phyloP scores from a whole-genome alignment of 495 filamentous ascomycete genomes.

The Talaromyces ruber region DNA sequence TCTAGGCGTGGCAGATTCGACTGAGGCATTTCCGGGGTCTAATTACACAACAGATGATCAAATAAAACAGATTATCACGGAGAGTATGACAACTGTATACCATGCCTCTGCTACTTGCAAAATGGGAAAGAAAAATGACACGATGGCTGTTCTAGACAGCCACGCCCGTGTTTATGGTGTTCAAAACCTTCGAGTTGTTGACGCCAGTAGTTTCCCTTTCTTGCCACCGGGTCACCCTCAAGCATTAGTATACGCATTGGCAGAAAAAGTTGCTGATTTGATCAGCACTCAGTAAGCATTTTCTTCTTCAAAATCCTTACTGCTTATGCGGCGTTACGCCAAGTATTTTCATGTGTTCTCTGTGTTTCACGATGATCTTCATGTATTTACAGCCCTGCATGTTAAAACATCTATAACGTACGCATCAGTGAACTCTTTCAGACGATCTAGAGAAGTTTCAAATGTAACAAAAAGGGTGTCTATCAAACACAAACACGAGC shows the following conservation, averaged over 20 bases:
- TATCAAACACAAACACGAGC: too few species aligned
- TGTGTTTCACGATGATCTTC: too few species aligned
- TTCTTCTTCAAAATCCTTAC: neutral
- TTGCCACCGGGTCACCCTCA: constrained; percentile 48
- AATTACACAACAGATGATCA: constrained; percentile 35
- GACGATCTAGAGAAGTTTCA: too few species aligned
- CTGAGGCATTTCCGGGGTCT: constrained; percentile 35
- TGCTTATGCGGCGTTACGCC: too few species aligned
- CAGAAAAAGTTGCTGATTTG: constrained; percentile 45
- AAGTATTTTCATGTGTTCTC: too few species aligned
- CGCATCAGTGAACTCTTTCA: too few species aligned
- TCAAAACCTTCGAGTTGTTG: constrained; percentile 40
- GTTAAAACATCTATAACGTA: too few species aligned
- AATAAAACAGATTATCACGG: constrained; percentile 32
- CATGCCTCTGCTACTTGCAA: constrained; percentile 42
- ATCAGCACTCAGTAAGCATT: constrained; percentile 23
- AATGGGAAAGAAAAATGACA: constrained; percentile 36
- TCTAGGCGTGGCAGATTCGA: neutral
- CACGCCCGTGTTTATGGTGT: constrained; percentile 34
- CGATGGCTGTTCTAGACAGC: constrained; percentile 42
- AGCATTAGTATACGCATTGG: constrained; percentile 49
- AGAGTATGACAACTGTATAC: constrained; percentile 30
- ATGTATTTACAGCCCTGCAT: too few species aligned
- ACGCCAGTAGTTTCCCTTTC: constrained; percentile 50
- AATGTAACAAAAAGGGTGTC: too few species aligned